Base-by-base conservation (phyloP, 2,329 filamentous ascomycete genomes). In the Aspergillus transmontanensis region DNA sequence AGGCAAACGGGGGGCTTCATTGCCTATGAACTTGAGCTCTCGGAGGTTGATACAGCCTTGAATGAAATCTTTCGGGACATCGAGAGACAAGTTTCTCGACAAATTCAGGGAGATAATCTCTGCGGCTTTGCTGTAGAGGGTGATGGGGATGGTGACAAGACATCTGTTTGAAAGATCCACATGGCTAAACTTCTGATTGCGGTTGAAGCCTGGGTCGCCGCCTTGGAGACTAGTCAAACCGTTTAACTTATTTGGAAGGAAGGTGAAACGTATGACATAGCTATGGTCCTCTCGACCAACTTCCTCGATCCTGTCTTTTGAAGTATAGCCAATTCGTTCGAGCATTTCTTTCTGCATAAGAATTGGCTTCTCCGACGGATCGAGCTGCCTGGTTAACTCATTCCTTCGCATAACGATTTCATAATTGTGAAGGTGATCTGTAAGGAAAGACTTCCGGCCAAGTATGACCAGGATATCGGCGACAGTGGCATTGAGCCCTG, bases 91-190 rank as follows among this genome's bases (percentile, higher is more conserved):
- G 71, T 99, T 99, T 43, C 92, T 88, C 1, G 95, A 98, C 11
- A 99, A 83, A 73, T 99, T 98, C 45, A 99, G 85, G 0, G 93
- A 96, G 60, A 96, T 94, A 69, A 99, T 98, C 73, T 99, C 95
- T 12, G 87, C 85, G 0, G 94, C 92, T 76, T 93, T 96, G 64
- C 92, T 92, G 78, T 98, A 98, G 12, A 99, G 86, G 0, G 90
- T 90, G 69, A 99, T 97, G 4, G 95, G 95, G 59, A 99, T 98
- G 9, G 94, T 96, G 72, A 96, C 89, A 55, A 99, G 85, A 74
- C 97, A 98, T 60, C 91, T 90, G 53, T 93, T 93, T 59, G 92
- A 90, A 16, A 99, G 85, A 75, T 99, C 94, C 70, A 99, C 92
- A 76, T 98, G 93, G 76, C 90, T 97, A 79, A 95, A 93, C 74